Base-by-base conservation (phyloP, 768 basidiomycete species). In the Melanogaster broomeanus region DNA sequence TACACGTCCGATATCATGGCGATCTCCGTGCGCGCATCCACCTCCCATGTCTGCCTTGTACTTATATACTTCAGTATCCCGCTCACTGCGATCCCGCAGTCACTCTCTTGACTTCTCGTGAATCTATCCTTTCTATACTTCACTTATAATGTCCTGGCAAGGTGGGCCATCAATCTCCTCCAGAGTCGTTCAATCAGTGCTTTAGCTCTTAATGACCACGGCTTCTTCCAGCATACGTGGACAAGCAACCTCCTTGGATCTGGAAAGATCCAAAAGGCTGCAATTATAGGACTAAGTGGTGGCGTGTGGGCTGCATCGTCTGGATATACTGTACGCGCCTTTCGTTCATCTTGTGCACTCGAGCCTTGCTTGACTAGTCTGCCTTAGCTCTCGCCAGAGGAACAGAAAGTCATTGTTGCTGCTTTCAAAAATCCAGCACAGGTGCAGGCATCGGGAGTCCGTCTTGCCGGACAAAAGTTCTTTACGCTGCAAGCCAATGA, bases 161-260 rank as follows among this genome's bases (percentile, higher is more conserved):
- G 57, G 86, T 89, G 54, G 31, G 40, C 24, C 27, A 87, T 90
- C 63, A 39, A 6, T 25, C 9, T 15, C 24, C 19, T 9, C 53
- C 50, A 54, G 35, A 53, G 6, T 85, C 88, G 64, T 59, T 84
- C 71, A 22, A 8, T 9, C 12, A n/a, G 21, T 38, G 21, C 12
- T 22, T 38, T 28, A 21, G n/a, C 16, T 16, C 33, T 13, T 16
- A 3, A 27, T 27, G 19, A 6, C 13, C 11, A 42, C 15, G 11
- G 31, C 31, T 31, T 11, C 41, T 28, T 18, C 9, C 54, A 94
- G 92, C 69, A 38, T 93, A 92, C 71, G 88, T 93, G 69, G 90
- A 94, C 68, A 70, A n/a, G 70, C 59, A 86, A 91, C 69, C 85
- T 96, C 54, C 59, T 95, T 53, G 88, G 84, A 12, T 84, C 68